A percentile compares a stretch with the other conserved stretches of the same genome.
phyloP scores from a whole-genome alignment of 768 basidiomycete species.

The Paxillus rubicundulus region DNA sequence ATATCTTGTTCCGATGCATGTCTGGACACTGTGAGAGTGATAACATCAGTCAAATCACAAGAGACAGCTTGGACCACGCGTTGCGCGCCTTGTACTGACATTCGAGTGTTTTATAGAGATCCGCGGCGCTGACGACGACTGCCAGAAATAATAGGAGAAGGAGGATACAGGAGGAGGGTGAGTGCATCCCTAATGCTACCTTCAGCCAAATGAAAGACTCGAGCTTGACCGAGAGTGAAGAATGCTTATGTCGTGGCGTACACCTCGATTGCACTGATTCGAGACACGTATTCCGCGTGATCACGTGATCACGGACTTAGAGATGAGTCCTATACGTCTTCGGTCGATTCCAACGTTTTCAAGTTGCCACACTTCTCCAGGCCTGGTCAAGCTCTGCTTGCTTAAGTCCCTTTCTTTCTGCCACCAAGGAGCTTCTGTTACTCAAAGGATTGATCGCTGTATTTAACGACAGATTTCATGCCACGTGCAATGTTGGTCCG shows the following conservation, averaged over 20 bases:
- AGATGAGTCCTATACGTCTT: not conserved
- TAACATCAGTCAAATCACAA: constrained; percentile 15
- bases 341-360: too few species aligned
- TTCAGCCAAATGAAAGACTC: not conserved
- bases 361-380: too few species aligned
- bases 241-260: not conserved
- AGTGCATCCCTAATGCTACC: constrained; percentile 19
- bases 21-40: constrained; percentile 48
- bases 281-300: constrained; percentile 28
- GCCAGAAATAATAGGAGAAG: constrained; percentile 34
- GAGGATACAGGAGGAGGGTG: constrained; percentile 27
- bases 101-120: constrained; percentile 82
- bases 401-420: too few species aligned
- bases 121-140: constrained; percentile 46
- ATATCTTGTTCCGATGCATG: constrained; percentile 88
- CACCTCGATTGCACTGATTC: not conserved
- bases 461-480: too few species aligned
- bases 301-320: constrained; percentile 23
- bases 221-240: not conserved
- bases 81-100: constrained; percentile 52
- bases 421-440: too few species aligned
- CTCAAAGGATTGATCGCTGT: too few species aligned
- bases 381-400: too few species aligned
- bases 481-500: too few species aligned
- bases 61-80: constrained; percentile 12